phyloP scores from a whole-genome alignment of 371 early-diverging fungal species.

The Zychaea mexicana region DNA sequence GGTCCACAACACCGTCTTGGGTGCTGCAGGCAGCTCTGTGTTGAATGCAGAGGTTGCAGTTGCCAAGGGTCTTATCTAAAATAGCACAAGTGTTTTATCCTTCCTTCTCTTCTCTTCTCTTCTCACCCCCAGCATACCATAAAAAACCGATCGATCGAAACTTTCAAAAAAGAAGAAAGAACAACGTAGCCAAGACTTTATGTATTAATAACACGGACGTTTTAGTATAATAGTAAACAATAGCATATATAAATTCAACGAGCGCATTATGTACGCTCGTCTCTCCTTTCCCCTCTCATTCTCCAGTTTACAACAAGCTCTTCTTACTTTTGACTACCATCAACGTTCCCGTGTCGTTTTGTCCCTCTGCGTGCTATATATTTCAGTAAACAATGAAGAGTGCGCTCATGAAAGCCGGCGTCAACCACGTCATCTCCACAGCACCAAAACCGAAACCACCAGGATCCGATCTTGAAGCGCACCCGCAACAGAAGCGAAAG shows the following conservation, averaged over 20 bases:
- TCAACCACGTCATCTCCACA: neutral
- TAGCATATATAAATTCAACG: neutral
- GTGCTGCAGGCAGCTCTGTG: conserved; percentile 95
- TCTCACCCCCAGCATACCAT: neutral
- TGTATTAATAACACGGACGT: too few species aligned
- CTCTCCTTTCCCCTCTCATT: neutral
- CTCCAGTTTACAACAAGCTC: too few species aligned
- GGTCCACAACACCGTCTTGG: conserved; percentile 95
- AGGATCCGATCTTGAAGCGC: neutral
- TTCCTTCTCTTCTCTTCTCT: neutral
- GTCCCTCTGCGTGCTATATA: too few species aligned
- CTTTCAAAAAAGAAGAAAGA: neutral
- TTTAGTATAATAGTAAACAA: too few species aligned
- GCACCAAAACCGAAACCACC: conserved; percentile 3
- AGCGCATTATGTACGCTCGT: neutral
- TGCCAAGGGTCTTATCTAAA: conserved; percentile 71
- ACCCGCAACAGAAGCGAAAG: neutral
- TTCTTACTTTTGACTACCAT: neutral
- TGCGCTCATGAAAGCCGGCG: conserved; percentile 11
- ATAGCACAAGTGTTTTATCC: neutral
- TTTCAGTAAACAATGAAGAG: neutral
- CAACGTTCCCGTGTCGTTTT: neutral
- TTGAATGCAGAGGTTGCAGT: conserved; percentile 94
- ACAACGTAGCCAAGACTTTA: neutral
- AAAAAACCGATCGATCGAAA: neutral